These are phyloP conservation scores for Leersia perrieri DNA, from an alignment of 176 grass and related monocot species.

Conservation along the genomic window DNA sequence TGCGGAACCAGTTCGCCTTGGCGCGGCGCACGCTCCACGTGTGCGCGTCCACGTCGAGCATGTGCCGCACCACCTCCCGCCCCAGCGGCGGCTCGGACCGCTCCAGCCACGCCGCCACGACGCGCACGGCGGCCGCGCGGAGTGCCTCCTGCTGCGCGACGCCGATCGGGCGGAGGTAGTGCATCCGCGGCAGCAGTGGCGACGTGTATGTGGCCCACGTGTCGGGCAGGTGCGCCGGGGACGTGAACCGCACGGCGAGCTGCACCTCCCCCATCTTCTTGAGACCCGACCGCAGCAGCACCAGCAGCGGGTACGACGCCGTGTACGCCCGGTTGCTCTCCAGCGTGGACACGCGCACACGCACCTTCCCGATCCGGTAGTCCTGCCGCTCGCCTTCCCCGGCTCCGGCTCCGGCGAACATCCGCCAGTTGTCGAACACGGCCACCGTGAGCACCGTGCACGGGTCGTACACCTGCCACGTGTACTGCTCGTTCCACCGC, in stretches of 20 bases:
- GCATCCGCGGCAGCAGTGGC: conserved; percentile 83
- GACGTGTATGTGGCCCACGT: conserved; percentile 80
- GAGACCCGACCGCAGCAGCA: conserved; percentile 76
- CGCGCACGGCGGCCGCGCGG: conserved; percentile 70
- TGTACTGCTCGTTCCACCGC: conserved; percentile 99
- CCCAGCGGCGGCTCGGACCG: conserved; percentile 87
- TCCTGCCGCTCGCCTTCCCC: conserved; percentile 74
- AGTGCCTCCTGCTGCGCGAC: conserved; percentile 89
- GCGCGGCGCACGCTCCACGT: conserved; percentile 89
- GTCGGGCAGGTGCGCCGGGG: conserved; percentile 61
- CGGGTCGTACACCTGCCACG: conserved; percentile 96
- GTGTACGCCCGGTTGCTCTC: conserved; percentile 85
- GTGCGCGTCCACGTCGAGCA: conserved; percentile 84
- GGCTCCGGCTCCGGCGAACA: conserved; percentile 62
- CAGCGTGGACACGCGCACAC: conserved; percentile 82
- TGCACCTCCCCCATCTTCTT: conserved; percentile 99
- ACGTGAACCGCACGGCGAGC: conserved; percentile 83
- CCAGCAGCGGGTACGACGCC: conserved; percentile 71
- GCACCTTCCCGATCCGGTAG: conserved; percentile 91
- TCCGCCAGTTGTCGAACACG: conserved; percentile 98
- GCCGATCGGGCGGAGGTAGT: conserved; percentile 85
- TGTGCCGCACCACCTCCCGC: conserved; percentile 74
- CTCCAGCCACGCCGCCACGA: conserved; percentile 64
- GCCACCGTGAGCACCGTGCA: conserved; percentile 89
- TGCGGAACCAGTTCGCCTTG: conserved; percentile 97